These are phyloP conservation scores for Tieghemostelium lacteum DNA, from an alignment of 78 protist species.

Conservation along the genomic window DNA sequence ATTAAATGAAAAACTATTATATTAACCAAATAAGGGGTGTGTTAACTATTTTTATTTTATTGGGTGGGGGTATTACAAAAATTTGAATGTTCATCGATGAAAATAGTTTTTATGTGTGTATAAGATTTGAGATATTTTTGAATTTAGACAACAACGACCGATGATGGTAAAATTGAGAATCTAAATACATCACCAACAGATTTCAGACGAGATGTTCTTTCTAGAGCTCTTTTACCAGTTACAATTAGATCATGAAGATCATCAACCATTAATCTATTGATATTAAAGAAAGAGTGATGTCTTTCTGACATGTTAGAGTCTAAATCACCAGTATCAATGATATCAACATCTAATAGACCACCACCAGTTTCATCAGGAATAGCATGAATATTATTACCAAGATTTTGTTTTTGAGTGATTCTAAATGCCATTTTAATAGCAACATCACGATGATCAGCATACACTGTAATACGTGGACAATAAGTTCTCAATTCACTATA, in stretches of 20 bases:
- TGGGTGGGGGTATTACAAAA: no score
- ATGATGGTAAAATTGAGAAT: slow-evolving; percentile 73
- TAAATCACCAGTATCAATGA: slow-evolving; percentile 79
- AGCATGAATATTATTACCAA: slow-evolving; percentile 72
- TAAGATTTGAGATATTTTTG: no score
- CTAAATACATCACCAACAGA: slow-evolving; percentile 51
- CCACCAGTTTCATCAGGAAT: slow-evolving; percentile 26
- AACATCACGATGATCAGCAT: slow-evolving; percentile 79
- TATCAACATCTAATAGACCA: slow-evolving; percentile 61
- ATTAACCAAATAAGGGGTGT: no score
- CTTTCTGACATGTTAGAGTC: slow-evolving; percentile 70
- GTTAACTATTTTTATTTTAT: no score
- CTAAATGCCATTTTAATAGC: slow-evolving; percentile 74
- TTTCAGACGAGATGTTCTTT: slow-evolving; percentile 73
- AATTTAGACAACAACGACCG: slow-evolving; percentile 71
- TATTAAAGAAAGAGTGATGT: slow-evolving; percentile 79
- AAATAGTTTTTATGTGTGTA: no score
- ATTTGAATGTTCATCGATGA: no score
- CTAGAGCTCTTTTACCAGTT: slow-evolving; percentile 67
- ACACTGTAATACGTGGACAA: slow-evolving; percentile 73
- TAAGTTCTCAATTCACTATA: slow-evolving; percentile 55
- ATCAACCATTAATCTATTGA: slow-evolving; percentile 80
- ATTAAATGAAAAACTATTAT: no score
- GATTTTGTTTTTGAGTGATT: slow-evolving; percentile 43
- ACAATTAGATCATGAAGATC: slow-evolving; percentile 83